Conservation (phyloP, 805 yeast species). For the Metschnikowia dekortorum region DNA sequence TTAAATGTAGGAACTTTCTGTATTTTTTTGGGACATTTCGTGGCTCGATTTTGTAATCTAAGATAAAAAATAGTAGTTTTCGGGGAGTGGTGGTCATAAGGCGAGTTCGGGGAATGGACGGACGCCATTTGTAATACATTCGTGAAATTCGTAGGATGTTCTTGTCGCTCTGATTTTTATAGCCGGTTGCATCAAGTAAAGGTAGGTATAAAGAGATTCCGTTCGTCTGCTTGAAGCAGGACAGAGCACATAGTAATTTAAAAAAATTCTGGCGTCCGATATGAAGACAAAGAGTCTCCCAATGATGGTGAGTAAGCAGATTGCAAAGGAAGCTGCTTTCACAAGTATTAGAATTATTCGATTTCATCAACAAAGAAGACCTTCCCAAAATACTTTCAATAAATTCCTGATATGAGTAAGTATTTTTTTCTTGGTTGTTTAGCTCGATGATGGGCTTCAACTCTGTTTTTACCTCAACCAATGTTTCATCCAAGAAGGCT, state of each 20-base stretch:
- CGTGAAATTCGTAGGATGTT: neutral
- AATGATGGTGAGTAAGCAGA: slow-evolving; percentile 37
- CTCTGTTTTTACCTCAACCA: neutral
- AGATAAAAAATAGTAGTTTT: neutral
- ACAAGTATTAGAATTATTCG: neutral
- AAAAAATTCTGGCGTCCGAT: slow-evolving; percentile 41
- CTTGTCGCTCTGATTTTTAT: neutral
- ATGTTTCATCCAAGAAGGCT: neutral
- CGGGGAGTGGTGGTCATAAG: neutral
- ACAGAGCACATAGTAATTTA: slow-evolving; percentile 25
- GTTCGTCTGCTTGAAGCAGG: neutral
- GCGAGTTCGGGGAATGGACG: neutral
- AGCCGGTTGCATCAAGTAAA: neutral
- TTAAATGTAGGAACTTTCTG: slow-evolving; percentile 15
- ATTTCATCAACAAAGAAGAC: neutral
- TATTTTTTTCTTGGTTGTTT: neutral
- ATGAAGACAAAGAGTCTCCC: slow-evolving; percentile 38
- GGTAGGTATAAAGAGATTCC: neutral
- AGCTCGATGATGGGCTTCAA: neutral
- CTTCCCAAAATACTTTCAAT: neutral
- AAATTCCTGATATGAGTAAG: slow-evolving; percentile 4
- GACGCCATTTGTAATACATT: slow-evolving; percentile 3
- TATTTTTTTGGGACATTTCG: slow-evolving; percentile 7
- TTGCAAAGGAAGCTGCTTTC: slow-evolving; percentile 25
- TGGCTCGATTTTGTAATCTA: neutral